Percentiles rank a stretch among this genome's conserved stretches.
These are phyloP conservation scores for Thelonectria discophora DNA, from an alignment of 2,329 filamentous ascomycete genomes.

Conservation along the genomic window DNA sequence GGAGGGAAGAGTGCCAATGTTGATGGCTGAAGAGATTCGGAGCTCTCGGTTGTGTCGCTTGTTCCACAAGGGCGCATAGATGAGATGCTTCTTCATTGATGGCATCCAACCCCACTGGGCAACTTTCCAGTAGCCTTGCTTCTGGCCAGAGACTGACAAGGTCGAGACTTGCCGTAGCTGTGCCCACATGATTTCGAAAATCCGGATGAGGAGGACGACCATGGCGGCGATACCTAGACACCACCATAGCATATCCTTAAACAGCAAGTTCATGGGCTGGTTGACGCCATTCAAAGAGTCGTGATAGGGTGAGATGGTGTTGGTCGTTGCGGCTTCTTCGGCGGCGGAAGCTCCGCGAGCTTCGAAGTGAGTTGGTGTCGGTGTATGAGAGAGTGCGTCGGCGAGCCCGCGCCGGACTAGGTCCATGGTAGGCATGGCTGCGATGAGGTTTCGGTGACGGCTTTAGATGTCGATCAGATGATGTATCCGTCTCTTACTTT, in stretches of 20 bases:
- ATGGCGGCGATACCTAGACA: constrained; percentile 65
- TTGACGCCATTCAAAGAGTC: constrained; percentile 68
- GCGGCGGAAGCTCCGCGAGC: constrained; percentile 41
- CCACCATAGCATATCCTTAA: constrained; percentile 68
- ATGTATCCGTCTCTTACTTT: constrained; percentile 13
- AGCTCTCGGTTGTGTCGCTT: constrained; percentile 76
- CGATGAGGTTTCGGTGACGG: constrained; percentile 15
- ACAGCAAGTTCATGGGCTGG: constrained; percentile 64
- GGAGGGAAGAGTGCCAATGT: constrained; percentile 70
- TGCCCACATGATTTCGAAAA: constrained; percentile 63
- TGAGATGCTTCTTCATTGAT: constrained; percentile 67
- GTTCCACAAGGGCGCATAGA: constrained; percentile 68
- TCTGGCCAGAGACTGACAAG: constrained; percentile 61
- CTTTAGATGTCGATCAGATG: constrained; percentile 17
- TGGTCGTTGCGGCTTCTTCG: constrained; percentile 48
- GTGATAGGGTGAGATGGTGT: constrained; percentile 65
- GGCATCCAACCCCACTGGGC: constrained; percentile 70
- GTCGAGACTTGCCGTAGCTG: constrained; percentile 67
- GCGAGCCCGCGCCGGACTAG: constrained; percentile 45
- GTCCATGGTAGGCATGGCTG: constrained; percentile 45
- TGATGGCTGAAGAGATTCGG: constrained; percentile 66
- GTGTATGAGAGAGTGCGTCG: constrained; percentile 42
- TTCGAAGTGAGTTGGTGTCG: constrained; percentile 45
- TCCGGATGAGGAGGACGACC: constrained; percentile 61
- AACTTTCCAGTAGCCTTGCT: constrained; percentile 67